Percentiles rank a stretch among this genome's conserved stretches.
These are phyloP conservation scores for Margaritispora aquatica DNA, from an alignment of 495 filamentous ascomycete genomes.

Conservation along the genomic window DNA sequence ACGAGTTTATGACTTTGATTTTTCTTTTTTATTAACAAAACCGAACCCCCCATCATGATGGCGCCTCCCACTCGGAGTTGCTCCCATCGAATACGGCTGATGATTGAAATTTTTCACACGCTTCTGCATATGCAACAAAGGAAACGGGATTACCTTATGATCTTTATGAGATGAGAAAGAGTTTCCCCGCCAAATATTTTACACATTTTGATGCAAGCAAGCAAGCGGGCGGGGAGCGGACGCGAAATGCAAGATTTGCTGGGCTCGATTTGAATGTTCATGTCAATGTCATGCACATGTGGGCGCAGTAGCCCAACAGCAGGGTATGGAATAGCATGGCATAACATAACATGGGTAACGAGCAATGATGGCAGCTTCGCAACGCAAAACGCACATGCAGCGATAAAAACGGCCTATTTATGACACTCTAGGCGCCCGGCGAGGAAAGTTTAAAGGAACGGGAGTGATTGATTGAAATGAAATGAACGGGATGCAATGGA, in stretches of 20 bases:
- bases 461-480: too few species aligned
- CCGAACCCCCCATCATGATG: too few species aligned
- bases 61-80: conserved; percentile 1
- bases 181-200: conserved; percentile 15
- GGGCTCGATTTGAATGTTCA: too few species aligned
- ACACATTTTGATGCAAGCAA: conserved; percentile 22
- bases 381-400: not conserved
- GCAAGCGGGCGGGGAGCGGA: too few species aligned
- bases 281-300: too few species aligned
- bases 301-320: too few species aligned
- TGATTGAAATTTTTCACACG: conserved; percentile 27
- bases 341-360: too few species aligned
- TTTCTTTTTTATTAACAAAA: too few species aligned
- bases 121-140: conserved; percentile 16
- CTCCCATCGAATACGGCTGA: conserved; percentile 22
- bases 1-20: conserved; percentile 25
- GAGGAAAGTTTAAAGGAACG: conserved; percentile 2
- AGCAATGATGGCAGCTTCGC: not conserved
- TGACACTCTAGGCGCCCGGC: conserved; percentile 20
- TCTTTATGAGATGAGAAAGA: conserved; percentile 13
- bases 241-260: too few species aligned
- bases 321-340: too few species aligned
- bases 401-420: conserved; percentile 20
- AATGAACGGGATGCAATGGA: too few species aligned
- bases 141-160: too few species aligned